Base-by-base conservation (phyloP, 2,329 filamentous ascomycete species). In the Zasmidium citrigriseum region DNA sequence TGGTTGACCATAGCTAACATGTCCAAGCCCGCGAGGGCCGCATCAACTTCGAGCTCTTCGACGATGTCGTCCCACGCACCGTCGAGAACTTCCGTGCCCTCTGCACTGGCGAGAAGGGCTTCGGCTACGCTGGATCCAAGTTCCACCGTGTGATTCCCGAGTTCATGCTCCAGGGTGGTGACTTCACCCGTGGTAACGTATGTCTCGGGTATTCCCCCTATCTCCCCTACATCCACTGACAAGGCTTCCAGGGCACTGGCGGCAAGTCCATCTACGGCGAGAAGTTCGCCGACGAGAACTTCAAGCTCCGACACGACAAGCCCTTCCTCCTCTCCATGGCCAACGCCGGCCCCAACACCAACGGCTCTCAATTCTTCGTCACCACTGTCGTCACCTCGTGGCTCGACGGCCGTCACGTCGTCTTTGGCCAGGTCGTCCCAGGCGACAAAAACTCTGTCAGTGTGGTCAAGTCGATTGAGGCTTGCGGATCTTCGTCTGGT, bases 111-210 rank as follows among this genome's bases (percentile, higher is more conserved):
- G 93, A 98, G 82, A 96, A 96, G 80, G 95, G 93, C 64, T 72
- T 85, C 47, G 91, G 92, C 68, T 91, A 91, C 75, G 78, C 85
- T 49, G 92, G 92, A 68, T 96, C 91, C 65, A 83, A 82, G 72
- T 98, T 99, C 83, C 93, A 99, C 82, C 90, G 93, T 59, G 90
- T 99, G 66, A 99, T 99, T 80, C 96, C 96, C 82, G 86, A 92
- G 71, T 99, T 99, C 79, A 98, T 99, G 93, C 93, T 97, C 72
- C 90, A 97, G 81, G 93, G 95, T 74, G 93, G 95, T 78, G 95
- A 98, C 78, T 99, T 99, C 76, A 99, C 93, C 56, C 88, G 86
- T 62, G 93, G 92, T 74, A 93, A 98, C 76, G 92, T 96, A 83
- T 77, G 90, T 60, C n/a, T n/a, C n/a, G n/a, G n/a, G n/a, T 34